Conservation (phyloP, 2,329 filamentous ascomycete genomes). For the Neonectria magnoliae region DNA sequence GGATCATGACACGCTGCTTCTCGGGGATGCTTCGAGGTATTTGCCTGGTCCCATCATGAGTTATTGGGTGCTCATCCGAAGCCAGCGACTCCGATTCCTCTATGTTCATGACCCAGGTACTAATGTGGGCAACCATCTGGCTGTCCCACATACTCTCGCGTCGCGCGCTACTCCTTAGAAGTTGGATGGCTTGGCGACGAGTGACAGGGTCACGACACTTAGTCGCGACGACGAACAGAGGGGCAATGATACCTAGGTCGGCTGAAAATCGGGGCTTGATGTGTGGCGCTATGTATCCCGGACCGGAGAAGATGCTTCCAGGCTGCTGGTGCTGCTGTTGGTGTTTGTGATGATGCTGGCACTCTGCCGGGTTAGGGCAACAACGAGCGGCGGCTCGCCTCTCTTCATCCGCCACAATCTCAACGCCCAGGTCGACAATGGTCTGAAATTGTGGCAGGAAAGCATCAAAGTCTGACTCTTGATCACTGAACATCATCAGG, state of each 20-base stretch:
- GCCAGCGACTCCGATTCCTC: conserved; percentile 59
- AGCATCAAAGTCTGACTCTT: conserved; percentile 67
- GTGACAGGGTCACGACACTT: conserved; percentile 69
- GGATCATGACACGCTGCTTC: conserved; percentile 65
- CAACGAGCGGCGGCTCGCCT: conserved; percentile 57
- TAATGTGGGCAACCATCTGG: conserved; percentile 65
- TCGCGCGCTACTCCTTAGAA: conserved; percentile 68
- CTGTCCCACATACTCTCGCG: conserved; percentile 78
- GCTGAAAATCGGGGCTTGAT: conserved; percentile 72
- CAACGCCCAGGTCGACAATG: conserved; percentile 67
- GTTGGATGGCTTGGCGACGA: conserved; percentile 68
- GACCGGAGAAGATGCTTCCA: conserved; percentile 50
- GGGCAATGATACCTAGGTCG: conserved; percentile 71
- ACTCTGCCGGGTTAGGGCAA: conserved; percentile 56
- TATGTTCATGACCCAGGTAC: conserved; percentile 63
- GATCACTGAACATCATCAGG: conserved; percentile 68
- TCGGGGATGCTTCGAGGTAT: conserved; percentile 55
- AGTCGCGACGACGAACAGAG: conserved; percentile 72
- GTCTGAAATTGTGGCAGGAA: conserved; percentile 62
- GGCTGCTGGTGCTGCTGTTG: conserved; percentile 22
- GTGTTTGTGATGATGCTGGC: conserved; percentile 50
- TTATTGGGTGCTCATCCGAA: conserved; percentile 26
- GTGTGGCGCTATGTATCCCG: conserved; percentile 58
- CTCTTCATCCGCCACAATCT: conserved; percentile 69
- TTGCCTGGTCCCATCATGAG: conserved; percentile 19